Evolutionary conservation across 805 yeast genomes (phyloP), one percentile per base, ranked within the genome.

Genomic region (Candida michaelii): DNA sequence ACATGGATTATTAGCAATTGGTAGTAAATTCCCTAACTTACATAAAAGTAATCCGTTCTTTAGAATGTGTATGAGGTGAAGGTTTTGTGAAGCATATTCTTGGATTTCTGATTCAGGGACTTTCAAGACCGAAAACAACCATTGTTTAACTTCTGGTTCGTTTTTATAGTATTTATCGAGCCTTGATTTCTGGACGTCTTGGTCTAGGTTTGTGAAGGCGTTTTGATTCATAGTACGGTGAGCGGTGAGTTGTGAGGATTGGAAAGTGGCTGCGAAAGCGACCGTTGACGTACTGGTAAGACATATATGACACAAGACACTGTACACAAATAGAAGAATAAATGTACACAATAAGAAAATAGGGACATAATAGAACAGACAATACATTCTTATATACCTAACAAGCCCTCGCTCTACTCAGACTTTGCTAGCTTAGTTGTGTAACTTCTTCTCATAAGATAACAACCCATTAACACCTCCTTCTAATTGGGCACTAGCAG

Each of bases 401-500:
- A 23, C n/a, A n/a, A n/a, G n/a, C n/a, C n/a, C n/a, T n/a, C n/a
- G n/a, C n/a, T n/a, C n/a, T n/a, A n/a, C n/a, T n/a, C n/a, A n/a
- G n/a, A n/a, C 23, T 8, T 21, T n/a, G 15, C 19, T 12, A n/a
- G 3, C 11, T 60, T 79, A 89, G 64, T 88, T 89, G 79, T 89
- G 96, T 65, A 93, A 77, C 73, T 96, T 89, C 82, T 93, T 93
- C 75, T 93, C 99, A 66, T 87, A 93, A 46, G 97, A 90, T 78
- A 89, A 89, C 71, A 93, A 80, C 63, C 95, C 90, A 72, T 89
- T 86, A 50, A 93, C 91, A 70, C 98, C 98, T 77, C 99, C 99
- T 76, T 93, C 99, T 53, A 89, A 77, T 79, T 93, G 99, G 51
- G 99, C 97, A 61, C 97, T 87, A 39, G 98, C 96, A 55, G 98